These are phyloP conservation scores for Friedmanniomyces simplex DNA, from an alignment of 495 filamentous ascomycete species.

Conservation along the genomic window DNA sequence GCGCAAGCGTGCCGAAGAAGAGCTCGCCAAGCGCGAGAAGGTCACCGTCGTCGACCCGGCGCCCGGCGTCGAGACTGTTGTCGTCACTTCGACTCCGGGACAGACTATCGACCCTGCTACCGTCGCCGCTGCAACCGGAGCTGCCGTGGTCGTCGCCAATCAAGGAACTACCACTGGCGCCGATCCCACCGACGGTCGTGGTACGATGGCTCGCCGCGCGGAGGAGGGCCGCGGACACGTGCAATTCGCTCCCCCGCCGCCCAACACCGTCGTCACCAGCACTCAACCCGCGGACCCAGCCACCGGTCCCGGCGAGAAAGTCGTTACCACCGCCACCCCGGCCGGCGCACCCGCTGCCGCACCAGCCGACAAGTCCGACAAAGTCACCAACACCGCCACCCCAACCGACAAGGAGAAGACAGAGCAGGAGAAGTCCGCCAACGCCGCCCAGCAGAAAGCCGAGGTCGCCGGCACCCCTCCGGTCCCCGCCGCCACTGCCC, in stretches of 20 bases:
- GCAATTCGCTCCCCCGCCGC: not conserved
- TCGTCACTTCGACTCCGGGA: not conserved
- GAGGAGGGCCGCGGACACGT: conserved; percentile 4
- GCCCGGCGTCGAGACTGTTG: not conserved
- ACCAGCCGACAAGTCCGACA: not conserved
- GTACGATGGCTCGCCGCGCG: not conserved
- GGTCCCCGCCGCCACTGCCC: too few relatives aligned
- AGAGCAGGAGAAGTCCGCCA: not conserved
- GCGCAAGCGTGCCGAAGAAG: not conserved
- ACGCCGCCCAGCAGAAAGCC: not conserved
- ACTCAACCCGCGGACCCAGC: not conserved
- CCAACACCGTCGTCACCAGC: too few relatives aligned
- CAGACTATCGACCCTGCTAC: not conserved
- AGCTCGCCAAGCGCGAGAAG: not conserved
- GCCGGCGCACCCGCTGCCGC: not conserved
- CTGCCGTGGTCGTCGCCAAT: not conserved
- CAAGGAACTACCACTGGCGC: not conserved
- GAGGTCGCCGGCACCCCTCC: not conserved
- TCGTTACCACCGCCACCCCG: not conserved
- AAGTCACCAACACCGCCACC: not conserved
- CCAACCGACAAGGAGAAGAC: not conserved
- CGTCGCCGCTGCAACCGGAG: not conserved
- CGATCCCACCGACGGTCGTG: not conserved
- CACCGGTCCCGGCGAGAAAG: not conserved
- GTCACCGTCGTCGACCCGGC: too few relatives aligned